A percentile compares a stretch with the other conserved stretches of the same genome.
phyloP scores from a whole-genome alignment of 371 early-diverging fungal species.

The Mucor lusitanicus region DNA sequence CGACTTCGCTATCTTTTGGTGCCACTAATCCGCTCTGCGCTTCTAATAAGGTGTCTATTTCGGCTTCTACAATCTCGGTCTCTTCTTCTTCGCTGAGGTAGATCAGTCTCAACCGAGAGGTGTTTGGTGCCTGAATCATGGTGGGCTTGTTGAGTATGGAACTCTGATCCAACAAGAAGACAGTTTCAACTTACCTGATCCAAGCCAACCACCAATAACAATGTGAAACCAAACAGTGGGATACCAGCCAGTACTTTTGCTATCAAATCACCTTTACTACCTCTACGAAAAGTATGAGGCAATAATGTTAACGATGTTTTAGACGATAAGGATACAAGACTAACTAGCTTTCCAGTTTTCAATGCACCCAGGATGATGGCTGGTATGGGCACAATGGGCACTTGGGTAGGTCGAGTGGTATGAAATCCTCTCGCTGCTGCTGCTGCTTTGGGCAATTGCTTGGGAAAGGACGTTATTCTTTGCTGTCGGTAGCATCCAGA shows the following conservation, averaged over 20 bases:
- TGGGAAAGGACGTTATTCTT: neutral
- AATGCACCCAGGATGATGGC: slow-evolving; percentile 31
- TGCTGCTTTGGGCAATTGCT: neutral
- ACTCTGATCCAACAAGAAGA: neutral
- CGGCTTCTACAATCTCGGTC: slow-evolving; percentile 34
- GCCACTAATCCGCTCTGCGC: slow-evolving; percentile 35
- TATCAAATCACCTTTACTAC: slow-evolving; percentile 15
- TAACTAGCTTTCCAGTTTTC: slow-evolving; percentile 49
- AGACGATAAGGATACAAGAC: slow-evolving; percentile 47
- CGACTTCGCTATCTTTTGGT: slow-evolving; percentile 32
- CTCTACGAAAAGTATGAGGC: slow-evolving; percentile 47
- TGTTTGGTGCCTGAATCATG: slow-evolving; percentile 52
- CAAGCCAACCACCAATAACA: slow-evolving; percentile 42
- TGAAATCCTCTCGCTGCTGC: slow-evolving; percentile 29
- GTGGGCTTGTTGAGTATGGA: neutral
- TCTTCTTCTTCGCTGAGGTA: slow-evolving; percentile 61
- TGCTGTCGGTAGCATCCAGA: slow-evolving; percentile 3
- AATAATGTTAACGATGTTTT: slow-evolving; percentile 50
- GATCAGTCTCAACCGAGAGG: slow-evolving; percentile 55
- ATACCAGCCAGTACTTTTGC: slow-evolving; percentile 43
- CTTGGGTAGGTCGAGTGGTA: slow-evolving; percentile 21
- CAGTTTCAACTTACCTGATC: slow-evolving; percentile 33
- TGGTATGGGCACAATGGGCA: slow-evolving; percentile 48
- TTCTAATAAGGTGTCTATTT: slow-evolving; percentile 30
- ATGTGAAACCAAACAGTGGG: slow-evolving; percentile 40